Base-by-base conservation (phyloP, 1,284 basidiomycete species). In the Ganoderma sinense region DNA sequence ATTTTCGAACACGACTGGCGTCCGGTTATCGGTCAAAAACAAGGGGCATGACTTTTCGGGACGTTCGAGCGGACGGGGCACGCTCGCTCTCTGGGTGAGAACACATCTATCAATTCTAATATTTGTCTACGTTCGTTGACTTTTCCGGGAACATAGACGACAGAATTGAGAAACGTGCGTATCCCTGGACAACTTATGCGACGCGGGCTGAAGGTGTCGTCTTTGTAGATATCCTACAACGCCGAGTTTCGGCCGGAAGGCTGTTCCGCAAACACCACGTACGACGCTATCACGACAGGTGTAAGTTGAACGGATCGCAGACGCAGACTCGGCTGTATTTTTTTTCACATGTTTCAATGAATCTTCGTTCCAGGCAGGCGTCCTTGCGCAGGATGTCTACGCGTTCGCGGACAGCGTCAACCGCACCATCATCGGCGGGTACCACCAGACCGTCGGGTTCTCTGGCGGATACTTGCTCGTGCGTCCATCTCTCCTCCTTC, bases 21-120 rank as follows among this genome's bases (percentile, higher is more conserved):
- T 82, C 10, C 78, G 75, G 2, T 71, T 85, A 0, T 80, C 80
- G 2, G 81, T 85, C 43, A 84, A 85, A 72, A 83, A 82, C 73
- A 81, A 81, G 62, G 83, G 83, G 1, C 82, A 83, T 66, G 82
- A 83, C 69, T 83, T 82, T 73, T 81, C 80, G 70, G 82, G 83
- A 16, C 76, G 82, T 23, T 81, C 80, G 0, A 80, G 78, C 62
- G 74, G 75, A 18, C 71, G 71, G 31, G 74, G 75, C 41, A 78
- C 80, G 1, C 75, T 83, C 16, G 66, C 75, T 16, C 71, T 83
- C 20, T 83, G 81, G 81, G 81, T 82, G 63, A 60, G 78, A 71
- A 16, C 29, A 8, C 39, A 10, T 23, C 23, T n/a, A 11, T 23
- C 45, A 48, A 23, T 11, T 0, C 45, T 2, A n/a, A 48, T 11